Evolutionary conservation across 495 filamentous ascomycete genomes (phyloP).

Genomic region (Aspergillus ostianus): DNA sequence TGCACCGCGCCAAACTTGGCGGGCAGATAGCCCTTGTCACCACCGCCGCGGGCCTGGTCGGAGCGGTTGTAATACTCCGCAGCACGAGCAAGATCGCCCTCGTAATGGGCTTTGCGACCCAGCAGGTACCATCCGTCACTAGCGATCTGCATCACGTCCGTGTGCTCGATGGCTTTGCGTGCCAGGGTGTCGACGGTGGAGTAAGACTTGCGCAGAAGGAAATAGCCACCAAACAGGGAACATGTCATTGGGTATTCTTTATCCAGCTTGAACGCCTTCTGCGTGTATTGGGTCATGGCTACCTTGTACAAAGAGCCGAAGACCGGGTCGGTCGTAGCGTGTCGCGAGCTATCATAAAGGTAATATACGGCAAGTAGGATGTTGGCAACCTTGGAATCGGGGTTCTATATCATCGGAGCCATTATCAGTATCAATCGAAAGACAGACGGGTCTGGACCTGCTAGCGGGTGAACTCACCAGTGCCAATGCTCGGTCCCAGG

Average conservation of each 20-base stretch:
- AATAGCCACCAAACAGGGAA: constrained; percentile 83
- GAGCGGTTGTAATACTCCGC: constrained; percentile 81
- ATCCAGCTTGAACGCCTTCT: constrained; percentile 92
- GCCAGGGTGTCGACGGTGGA: constrained; percentile 79
- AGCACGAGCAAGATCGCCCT: constrained; percentile 63
- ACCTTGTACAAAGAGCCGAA: constrained; percentile 84
- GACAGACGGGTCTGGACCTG: neutral
- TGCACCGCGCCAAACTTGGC: constrained; percentile 93
- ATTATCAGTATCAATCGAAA: constrained; percentile 2
- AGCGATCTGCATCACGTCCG: constrained; percentile 91
- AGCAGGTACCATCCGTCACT: constrained; percentile 97
- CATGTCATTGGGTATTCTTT: constrained; percentile 90
- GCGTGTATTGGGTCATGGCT: constrained; percentile 90
- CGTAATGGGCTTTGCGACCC: constrained; percentile 82
- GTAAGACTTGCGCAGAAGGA: constrained; percentile 73
- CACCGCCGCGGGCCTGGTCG: constrained; percentile 83
- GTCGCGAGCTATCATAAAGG: constrained; percentile 75
- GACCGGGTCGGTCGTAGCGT: constrained; percentile 70
- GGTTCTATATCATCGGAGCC: constrained; percentile 50
- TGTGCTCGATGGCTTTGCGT: constrained; percentile 89
- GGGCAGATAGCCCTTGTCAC: constrained; percentile 82
- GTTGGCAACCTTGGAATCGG: constrained; percentile 86
- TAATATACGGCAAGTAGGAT: constrained; percentile 87
- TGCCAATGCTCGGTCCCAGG: constrained; percentile 86
- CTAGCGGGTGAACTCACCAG: constrained; percentile 43